Percentiles rank a stretch among this genome's conserved stretches.
phyloP scores from a whole-genome alignment of 306 rosid species.

The Lablab purpureus region DNA sequence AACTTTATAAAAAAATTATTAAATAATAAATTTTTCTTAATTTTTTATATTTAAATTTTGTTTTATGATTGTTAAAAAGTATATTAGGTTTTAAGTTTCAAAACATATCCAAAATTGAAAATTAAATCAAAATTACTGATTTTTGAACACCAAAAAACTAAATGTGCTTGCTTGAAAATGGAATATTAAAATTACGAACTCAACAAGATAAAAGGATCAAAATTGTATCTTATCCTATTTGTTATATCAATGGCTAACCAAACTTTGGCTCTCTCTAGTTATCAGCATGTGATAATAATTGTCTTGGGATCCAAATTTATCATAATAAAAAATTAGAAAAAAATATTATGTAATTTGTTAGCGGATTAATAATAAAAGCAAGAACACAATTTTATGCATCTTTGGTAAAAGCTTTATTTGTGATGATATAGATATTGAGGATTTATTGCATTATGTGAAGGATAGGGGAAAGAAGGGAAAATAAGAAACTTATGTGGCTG shows the following conservation, averaged over 20 bases:
- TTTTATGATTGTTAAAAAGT: no score
- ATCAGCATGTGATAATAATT: neutral
- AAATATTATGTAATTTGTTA: neutral
- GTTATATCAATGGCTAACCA: constrained; percentile 28
- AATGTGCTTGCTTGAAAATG: no score
- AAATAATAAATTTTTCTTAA: no score
- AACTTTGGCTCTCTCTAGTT: constrained; percentile 14
- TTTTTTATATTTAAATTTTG: no score
- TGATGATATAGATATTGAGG: constrained; percentile 22
- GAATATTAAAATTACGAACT: no score
- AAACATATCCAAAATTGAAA: no score
- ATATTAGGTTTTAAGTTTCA: no score
- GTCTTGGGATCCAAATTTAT: neutral
- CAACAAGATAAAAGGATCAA: no score
- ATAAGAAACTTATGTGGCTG: constrained; percentile 18
- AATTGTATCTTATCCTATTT: neutral
- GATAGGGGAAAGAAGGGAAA: neutral
- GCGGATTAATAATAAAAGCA: neutral
- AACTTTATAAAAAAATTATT: no score
- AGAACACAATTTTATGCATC: neutral
- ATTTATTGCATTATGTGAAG: constrained; percentile 1
- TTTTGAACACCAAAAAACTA: no score
- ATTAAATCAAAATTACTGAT: no score
- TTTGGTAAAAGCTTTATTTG: neutral
- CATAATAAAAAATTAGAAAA: neutral